Conservation (phyloP, 1,284 basidiomycete species). For the Cryptococcus sp. region DNA sequence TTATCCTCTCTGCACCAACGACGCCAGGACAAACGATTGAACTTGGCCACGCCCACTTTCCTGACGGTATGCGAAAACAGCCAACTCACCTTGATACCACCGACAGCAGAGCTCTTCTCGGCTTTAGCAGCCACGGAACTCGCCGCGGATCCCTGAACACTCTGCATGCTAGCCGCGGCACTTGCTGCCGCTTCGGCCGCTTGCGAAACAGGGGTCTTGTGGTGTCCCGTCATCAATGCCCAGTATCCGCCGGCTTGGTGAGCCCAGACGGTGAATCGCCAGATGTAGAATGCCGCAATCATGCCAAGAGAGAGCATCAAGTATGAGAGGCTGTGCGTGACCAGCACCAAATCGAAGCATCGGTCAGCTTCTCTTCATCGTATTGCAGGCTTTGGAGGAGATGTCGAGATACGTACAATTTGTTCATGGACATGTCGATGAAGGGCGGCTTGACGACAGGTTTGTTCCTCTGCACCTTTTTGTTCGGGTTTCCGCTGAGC, state of each 20-base stretch:
- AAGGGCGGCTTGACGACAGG: slow-evolving; percentile 51
- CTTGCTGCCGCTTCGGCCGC: slow-evolving; percentile 16
- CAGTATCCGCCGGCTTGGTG: slow-evolving; percentile 50
- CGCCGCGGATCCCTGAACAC: not conserved
- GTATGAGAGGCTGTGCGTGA: slow-evolving; percentile 43
- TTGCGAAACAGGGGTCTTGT: slow-evolving; percentile 17
- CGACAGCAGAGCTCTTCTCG: not conserved
- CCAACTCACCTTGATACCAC: slow-evolving; percentile 2
- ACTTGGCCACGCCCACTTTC: too few species aligned
- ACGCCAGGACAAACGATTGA: not conserved
- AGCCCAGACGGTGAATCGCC: slow-evolving; percentile 51
- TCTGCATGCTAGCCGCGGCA: slow-evolving; percentile 3
- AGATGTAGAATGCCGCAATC: slow-evolving; percentile 49
- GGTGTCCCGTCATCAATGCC: slow-evolving; percentile 47
- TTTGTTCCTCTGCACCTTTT: slow-evolving; percentile 42
- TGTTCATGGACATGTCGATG: slow-evolving; percentile 47
- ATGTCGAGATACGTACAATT: slow-evolving; percentile 40
- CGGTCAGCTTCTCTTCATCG: not conserved
- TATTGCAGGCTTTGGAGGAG: not conserved
- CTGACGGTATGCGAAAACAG: not conserved
- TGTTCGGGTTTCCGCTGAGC: slow-evolving; percentile 36
- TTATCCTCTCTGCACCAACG: not conserved
- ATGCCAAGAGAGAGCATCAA: slow-evolving; percentile 39
- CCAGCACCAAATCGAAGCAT: not conserved
- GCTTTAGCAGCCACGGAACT: not conserved